Evolutionary conservation across 306 rosid species (phyloP).

Genomic region (Mimosa bimucronata): DNA sequence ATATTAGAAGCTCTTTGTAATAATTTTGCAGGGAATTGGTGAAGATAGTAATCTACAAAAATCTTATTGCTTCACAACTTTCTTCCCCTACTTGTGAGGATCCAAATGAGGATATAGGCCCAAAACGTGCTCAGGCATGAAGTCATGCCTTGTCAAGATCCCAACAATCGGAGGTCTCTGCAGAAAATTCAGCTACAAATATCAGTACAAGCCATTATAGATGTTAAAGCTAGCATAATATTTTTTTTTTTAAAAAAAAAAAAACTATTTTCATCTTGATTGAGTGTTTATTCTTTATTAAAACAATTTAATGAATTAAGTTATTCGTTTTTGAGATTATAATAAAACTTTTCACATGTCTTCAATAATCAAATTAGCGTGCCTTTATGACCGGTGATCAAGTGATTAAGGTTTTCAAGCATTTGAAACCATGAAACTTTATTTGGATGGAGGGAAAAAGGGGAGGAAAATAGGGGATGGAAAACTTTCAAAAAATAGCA

Average conservation of each 20-base stretch:
- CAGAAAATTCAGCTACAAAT: constrained; percentile 17
- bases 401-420: not conserved
- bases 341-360: not conserved
- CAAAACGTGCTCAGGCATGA: constrained; percentile 68
- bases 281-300: not conserved
- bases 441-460: too few species aligned
- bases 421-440: not conserved
- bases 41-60: not conserved
- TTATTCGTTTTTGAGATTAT: not conserved
- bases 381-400: not conserved
- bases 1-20: not conserved
- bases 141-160: constrained; percentile 73
- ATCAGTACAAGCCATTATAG: not conserved
- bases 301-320: not conserved
- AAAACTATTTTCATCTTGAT: not conserved
- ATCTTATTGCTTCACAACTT: constrained; percentile 1
- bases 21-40: not conserved
- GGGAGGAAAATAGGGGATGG: too few species aligned
- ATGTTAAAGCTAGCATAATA: constrained; percentile 6
- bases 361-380: not conserved
- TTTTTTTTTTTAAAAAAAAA: too few species aligned
- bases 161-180: constrained; percentile 81
- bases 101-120: constrained; percentile 65
- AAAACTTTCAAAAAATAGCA: too few species aligned
- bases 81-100: constrained; percentile 33